Percentiles rank a stretch among this genome's conserved stretches.
Evolutionary conservation across 441 rosid species (phyloP).

Genomic region (Breynia disticha): DNA sequence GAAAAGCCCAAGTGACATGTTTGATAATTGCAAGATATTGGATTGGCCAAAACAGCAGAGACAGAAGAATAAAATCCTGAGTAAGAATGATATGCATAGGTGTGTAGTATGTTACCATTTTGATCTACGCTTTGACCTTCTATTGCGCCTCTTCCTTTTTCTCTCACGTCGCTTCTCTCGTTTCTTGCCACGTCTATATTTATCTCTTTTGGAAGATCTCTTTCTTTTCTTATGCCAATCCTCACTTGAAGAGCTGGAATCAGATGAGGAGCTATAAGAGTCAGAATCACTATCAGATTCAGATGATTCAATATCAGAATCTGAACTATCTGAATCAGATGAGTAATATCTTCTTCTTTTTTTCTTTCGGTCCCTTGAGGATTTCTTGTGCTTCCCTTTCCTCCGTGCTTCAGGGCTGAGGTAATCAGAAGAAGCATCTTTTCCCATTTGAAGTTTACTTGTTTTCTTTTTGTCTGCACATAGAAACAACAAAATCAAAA

Average conservation of each 20-base stretch:
- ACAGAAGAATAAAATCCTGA: not conserved
- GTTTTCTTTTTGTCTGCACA: slow-evolving; percentile 45
- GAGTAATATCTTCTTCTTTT: slow-evolving; percentile 58
- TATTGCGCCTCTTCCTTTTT: slow-evolving; percentile 59
- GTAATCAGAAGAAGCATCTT: slow-evolving; percentile 31
- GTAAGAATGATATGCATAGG: too few species aligned
- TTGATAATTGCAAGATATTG: too few species aligned
- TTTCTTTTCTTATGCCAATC: slow-evolving; percentile 72
- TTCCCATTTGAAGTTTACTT: slow-evolving; percentile 35
- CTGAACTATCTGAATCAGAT: slow-evolving; percentile 53
- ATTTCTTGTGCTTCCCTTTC: slow-evolving; percentile 61
- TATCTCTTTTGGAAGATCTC: slow-evolving; percentile 66
- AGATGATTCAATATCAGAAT: slow-evolving; percentile 45
- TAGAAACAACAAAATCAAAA: not conserved
- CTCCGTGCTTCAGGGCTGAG: slow-evolving; percentile 31
- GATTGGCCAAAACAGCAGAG: too few species aligned
- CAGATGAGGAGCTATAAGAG: slow-evolving; percentile 55
- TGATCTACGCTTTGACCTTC: slow-evolving; percentile 61
- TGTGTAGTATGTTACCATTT: slow-evolving; percentile 39
- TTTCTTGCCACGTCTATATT: slow-evolving; percentile 54
- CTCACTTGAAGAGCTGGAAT: slow-evolving; percentile 75
- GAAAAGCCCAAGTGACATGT: too few species aligned
- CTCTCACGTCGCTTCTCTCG: slow-evolving; percentile 68
- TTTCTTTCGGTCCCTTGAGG: slow-evolving; percentile 62
- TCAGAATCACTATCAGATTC: slow-evolving; percentile 78